phyloP scores from a whole-genome alignment of 2,329 filamentous ascomycete species.

The Alternaria sp. region DNA sequence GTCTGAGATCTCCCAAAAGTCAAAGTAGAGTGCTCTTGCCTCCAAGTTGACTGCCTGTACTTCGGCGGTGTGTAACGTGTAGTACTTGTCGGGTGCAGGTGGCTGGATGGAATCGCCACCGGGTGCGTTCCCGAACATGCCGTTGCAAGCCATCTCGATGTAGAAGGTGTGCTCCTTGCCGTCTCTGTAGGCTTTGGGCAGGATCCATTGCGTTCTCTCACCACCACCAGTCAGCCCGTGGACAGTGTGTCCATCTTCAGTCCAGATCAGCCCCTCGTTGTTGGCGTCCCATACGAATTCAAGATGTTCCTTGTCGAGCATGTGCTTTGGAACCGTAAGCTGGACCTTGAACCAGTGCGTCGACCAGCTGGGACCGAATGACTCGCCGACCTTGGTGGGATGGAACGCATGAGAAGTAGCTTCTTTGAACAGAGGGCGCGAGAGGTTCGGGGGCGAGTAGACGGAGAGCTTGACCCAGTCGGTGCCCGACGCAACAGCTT shows the following conservation, averaged over 20 bases:
- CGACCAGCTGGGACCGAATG: constrained; percentile 93
- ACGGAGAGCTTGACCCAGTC: constrained; percentile 84
- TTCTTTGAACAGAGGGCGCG: constrained; percentile 85
- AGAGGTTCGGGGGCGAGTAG: constrained; percentile 81
- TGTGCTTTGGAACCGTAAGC: constrained; percentile 76
- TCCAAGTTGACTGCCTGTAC: constrained; percentile 90
- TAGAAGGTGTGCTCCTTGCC: constrained; percentile 90
- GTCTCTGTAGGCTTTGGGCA: constrained; percentile 82
- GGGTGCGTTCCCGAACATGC: constrained; percentile 94
- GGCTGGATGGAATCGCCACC: constrained; percentile 88
- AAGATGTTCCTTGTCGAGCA: constrained; percentile 79
- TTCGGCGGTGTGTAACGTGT: constrained; percentile 76
- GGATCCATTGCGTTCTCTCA: constrained; percentile 89
- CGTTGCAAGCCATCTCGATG: constrained; percentile 98
- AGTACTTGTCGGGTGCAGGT: constrained; percentile 84
- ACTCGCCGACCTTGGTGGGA: constrained; percentile 75
- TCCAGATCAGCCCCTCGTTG: constrained; percentile 95
- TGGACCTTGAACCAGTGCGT: constrained; percentile 96
- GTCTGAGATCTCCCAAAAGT: constrained; percentile 95
- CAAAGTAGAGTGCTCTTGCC: constrained; percentile 82
- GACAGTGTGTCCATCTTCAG: constrained; percentile 84
- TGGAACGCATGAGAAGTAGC: constrained; percentile 79
- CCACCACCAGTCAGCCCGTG: constrained; percentile 92
- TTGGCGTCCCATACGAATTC: constrained; percentile 96
- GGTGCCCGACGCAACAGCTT: constrained; percentile 71